Evolutionary conservation across 257 asterid species (phyloP), one percentile per base, ranked within the genome.

Genomic region (Petunia axillaris): DNA sequence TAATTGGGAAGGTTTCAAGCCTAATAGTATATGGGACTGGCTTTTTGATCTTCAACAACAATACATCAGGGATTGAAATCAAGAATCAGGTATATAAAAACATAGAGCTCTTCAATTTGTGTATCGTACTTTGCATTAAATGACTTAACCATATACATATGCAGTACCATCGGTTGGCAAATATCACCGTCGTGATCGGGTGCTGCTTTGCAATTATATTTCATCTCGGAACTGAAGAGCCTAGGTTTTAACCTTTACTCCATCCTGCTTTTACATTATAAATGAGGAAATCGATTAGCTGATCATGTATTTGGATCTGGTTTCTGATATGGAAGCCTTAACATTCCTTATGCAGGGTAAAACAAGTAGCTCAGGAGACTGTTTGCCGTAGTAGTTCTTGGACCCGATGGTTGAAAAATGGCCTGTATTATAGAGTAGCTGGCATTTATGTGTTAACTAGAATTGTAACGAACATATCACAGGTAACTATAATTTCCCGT

Each of bases 101-200:
- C 37, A 44, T 52, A 48, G 4, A 14, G 15, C 14, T 66, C 48
- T 80, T 82, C 10, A 36, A 64, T 16, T 50, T 43, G 39, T 73
- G 76, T 52, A 6, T 16, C 52, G n/a, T 54, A 62, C 46, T 13
- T 70, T 66, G 40, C 1, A 9, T 6, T 58, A 5, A 14, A 5
- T 36, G 55, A 44, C 37, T 85, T 85, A 66, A 82, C 77, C 80
- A 82, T 44, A 3, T 35, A 79, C 37, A 53, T 86, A 75, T 78
- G 81, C 94, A 94, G 97, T 94, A 94, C 78, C 91, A 93, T 62
- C 89, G 97, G 98, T 86, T 94, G 64, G 97, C 98, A 15, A 89
- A 83, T 80, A 65, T 86, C 38, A 89, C 97, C 59, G 89, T 94
- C 81, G 83, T 90, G 78, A 78, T 91, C 7, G 98, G 98, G 36